Base-by-base conservation (phyloP, 1,284 basidiomycete species). In the Marasmius oreades region DNA sequence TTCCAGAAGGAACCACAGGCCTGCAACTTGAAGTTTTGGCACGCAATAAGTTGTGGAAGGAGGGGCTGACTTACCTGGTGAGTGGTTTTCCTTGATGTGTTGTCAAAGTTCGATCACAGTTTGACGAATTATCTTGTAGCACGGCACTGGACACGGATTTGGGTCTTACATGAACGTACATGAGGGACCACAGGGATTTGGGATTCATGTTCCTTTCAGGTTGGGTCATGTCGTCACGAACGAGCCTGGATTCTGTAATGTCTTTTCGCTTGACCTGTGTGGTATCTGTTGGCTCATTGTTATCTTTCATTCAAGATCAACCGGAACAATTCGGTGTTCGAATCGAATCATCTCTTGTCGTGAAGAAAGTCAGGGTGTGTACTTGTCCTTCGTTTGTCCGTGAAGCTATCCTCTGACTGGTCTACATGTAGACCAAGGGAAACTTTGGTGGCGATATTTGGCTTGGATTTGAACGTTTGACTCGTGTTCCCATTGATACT, bases 401-500 rank as follows among this genome's bases (percentile, higher is more conserved):
- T 23, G 11, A 23, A 28, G 10, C 5, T 26, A 24, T 52, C 18
- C 20, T 55, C 12, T 16, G 20, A 31, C 20, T 28, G 5, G 28
- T 10, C 62, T 45, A 37, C 47, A 54, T 51, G 26, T 53, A 90
- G 82, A 91, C 86, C 11, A 84, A 80, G 71, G 78, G 84, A 65
- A 80, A 86, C 62, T 90, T 86, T 70, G 88, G 85, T 58, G 86
- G 85, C 18, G 79, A 85, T 63, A 73, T 83, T 42, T 96, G 90
- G 88, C 81, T 95, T 23, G 86, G 86, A 4, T 96, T 95, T 67
- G 92, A 95, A 71, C 86, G 90, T 11, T 75, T 96, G 60, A 95
- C 95, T 3, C 89, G 88, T 69, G 93, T 95, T 4, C 96, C 97
- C 0, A 97, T 99, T 66, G 92, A 96, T 73, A 92, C 90, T 2